phyloP scores from a whole-genome alignment of 331 rosid species.

The Quercus lobata region DNA sequence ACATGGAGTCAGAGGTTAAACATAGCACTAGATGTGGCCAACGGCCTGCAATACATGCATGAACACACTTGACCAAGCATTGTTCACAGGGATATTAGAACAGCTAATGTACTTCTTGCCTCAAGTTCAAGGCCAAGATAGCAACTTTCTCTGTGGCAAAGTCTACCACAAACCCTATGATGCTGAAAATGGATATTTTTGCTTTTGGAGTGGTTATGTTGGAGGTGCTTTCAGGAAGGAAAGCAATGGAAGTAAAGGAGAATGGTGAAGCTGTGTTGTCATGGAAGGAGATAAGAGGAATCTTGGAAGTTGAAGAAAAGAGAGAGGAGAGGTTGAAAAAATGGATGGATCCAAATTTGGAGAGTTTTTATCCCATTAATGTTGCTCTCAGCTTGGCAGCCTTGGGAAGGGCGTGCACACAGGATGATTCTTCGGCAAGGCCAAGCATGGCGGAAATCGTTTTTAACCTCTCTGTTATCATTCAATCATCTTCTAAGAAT shows the following conservation, averaged over 20 bases:
- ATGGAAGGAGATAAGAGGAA: conserved; percentile 61
- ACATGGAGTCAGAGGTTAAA: conserved; percentile 63
- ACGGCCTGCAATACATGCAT: conserved; percentile 74
- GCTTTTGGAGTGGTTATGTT: conserved; percentile 62
- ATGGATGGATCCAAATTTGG: conserved; percentile 65
- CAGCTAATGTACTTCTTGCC: conserved; percentile 63
- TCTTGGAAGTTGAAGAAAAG: conserved; percentile 45
- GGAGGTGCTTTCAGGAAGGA: conserved; percentile 67
- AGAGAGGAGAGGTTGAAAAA: conserved; percentile 37
- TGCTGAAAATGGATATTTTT: conserved; percentile 59
- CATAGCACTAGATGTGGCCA: conserved; percentile 71
- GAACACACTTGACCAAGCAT: conserved; percentile 73
- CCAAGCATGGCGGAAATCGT: conserved; percentile 31
- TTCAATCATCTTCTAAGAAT: conserved; percentile 15
- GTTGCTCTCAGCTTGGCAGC: conserved; percentile 51
- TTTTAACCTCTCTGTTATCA: conserved; percentile 42
- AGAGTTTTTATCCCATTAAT: conserved; percentile 36
- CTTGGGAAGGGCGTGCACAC: conserved; percentile 47
- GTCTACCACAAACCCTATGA: conserved; percentile 33
- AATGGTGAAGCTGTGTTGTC: conserved; percentile 47
- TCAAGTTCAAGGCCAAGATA: conserved; percentile 68
- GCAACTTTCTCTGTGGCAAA: conserved; percentile 65
- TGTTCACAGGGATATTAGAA: conserved; percentile 61
- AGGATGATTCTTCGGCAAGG: conserved; percentile 40
- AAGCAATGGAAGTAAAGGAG: conserved; percentile 34